phyloP scores from a whole-genome alignment of 2,329 filamentous ascomycete species.

The Magnaporthales sp. region DNA sequence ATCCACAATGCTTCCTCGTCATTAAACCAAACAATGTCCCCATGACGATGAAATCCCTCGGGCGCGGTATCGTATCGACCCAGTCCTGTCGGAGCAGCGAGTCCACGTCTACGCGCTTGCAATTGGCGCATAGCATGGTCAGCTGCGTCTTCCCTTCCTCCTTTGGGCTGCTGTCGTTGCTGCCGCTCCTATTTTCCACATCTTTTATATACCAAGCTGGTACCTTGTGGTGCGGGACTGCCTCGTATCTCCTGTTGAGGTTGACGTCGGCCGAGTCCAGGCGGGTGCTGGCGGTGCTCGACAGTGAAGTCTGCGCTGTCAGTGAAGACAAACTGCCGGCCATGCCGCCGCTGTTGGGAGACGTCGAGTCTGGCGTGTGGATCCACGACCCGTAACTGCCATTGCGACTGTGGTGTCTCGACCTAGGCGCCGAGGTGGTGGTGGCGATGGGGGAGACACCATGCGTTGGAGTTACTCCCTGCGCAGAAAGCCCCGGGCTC shows the following conservation, averaged over 20 bases:
- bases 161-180: neutral
- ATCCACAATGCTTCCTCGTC: neutral
- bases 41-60: slow-evolving; percentile 3
- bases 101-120: neutral
- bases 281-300: slow-evolving; percentile 1
- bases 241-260: slow-evolving; percentile 4
- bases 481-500: neutral
- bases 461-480: neutral
- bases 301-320: neutral
- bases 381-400: slow-evolving; percentile 2
- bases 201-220: slow-evolving; percentile 4
- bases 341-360: neutral
- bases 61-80: neutral
- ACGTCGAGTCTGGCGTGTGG: neutral
- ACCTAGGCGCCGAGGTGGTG: neutral
- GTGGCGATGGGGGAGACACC: neutral
- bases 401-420: slow-evolving; percentile 2
- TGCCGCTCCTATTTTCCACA: neutral
- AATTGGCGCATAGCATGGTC: slow-evolving; percentile 1
- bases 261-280: neutral
- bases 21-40: slow-evolving; percentile 2
- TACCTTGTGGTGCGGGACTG: neutral
- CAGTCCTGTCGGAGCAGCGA: neutral
- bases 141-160: neutral
- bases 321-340: neutral